These are phyloP conservation scores for Chlorella sp. DNA, from an alignment of 139 green algal species.

Conservation along the genomic window DNA sequence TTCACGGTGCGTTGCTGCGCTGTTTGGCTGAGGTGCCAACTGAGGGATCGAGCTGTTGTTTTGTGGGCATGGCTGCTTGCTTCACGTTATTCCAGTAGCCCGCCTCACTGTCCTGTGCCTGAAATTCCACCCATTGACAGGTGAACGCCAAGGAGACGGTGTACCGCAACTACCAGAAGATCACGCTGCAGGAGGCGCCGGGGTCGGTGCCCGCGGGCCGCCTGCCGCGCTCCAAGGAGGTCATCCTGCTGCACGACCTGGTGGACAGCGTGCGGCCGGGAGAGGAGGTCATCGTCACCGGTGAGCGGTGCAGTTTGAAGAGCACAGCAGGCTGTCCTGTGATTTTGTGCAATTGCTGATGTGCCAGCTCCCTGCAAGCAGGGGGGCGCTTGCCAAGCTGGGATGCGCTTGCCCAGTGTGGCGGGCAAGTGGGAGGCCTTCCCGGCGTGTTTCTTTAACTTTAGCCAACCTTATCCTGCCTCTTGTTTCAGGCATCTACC, in stretches of 20 bases:
- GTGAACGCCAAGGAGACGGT: constrained; percentile 91
- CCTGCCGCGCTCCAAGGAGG: constrained; percentile 96
- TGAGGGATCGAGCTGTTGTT: too few relatives aligned
- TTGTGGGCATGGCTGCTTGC: too few relatives aligned
- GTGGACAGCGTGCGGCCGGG: constrained; percentile 95
- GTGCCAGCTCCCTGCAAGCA: too few relatives aligned
- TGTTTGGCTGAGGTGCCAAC: neutral
- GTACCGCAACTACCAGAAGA: constrained; percentile 99
- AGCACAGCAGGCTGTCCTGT: too few relatives aligned
- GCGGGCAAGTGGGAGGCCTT: too few relatives aligned
- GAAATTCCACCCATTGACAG: constrained; percentile 41
- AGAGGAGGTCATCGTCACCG: constrained; percentile 95
- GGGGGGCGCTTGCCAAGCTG: too few relatives aligned
- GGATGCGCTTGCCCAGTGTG: too few relatives aligned
- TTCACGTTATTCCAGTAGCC: too few relatives aligned
- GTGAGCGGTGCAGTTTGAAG: too few relatives aligned
- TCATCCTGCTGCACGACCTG: constrained; percentile 97
- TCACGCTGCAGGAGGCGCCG: constrained; percentile 97
- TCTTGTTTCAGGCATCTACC: constrained; percentile 79
- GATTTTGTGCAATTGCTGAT: too few relatives aligned
- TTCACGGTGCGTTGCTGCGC: constrained; percentile 73
- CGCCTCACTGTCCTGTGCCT: too few relatives aligned
- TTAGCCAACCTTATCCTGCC: neutral
- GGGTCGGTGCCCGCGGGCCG: constrained; percentile 92
- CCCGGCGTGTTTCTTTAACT: too few relatives aligned